Evolutionary conservation across 1,284 basidiomycete species (phyloP), one percentile per base, ranked within the genome.

Genomic region (Apiotrichum domesticum): DNA sequence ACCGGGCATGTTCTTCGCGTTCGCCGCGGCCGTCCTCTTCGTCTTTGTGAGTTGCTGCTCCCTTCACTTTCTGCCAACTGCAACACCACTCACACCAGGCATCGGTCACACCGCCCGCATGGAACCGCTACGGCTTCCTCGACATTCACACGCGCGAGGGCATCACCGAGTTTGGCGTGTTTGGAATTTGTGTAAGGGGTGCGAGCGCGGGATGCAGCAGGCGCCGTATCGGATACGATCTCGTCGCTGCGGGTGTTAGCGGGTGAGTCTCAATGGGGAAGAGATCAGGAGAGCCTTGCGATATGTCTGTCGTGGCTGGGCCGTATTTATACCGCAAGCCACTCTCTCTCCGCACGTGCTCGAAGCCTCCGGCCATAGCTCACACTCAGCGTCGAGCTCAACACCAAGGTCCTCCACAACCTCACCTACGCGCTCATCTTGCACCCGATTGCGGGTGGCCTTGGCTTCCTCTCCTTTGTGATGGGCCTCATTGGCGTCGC

Each of bases 361-460:
- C 21, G 21, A 21, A 21, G 21, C 21, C 21, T 21, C 21, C 21
- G 21, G 21, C 21, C 21, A 21, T 21, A 21, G 34, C 58, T 52
- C 35, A 46, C 62, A 32, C 57, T 52, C 56, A 64, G 62, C 37
- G 64, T 68, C 55, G 64, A 69, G 57, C 65, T 71, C 57, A 83
- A 85, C 70, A 80, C 80, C 13, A 63, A 61, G 13, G 71, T 82
- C 46, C 78, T 89, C 49, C 81, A 84, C 69, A 85, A 85, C 69
- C 82, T 91, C 56, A 89, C 88, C 33, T 81, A 79, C 68, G 78
- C 81, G 6, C 79, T 90, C 57, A 84, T 92, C 66, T 80, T 92
- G 33, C 85, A 90, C 73, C 87, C 88, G 41, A 84, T 91, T 64
- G 85, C 83, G 47, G 87, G 87, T 14, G 86, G 82, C 49, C 77